These are phyloP conservation scores for Thalassiosira ordinaria DNA, from an alignment of 352 stramenopile genomes.

Conservation along the genomic window DNA sequence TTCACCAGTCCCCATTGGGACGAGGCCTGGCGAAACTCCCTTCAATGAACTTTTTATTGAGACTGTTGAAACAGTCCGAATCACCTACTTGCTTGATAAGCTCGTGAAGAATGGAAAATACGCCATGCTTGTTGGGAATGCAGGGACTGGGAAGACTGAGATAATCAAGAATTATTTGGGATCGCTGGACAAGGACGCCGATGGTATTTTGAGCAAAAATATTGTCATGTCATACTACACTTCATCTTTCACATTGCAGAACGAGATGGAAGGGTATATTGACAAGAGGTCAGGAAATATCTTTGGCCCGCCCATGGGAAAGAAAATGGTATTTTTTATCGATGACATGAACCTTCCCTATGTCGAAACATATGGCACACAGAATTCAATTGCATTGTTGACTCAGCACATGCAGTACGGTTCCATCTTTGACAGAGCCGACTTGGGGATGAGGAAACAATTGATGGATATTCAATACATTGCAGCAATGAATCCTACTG, in stretches of 20 bases:
- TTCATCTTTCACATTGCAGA: slow-evolving; percentile 92
- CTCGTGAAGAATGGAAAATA: slow-evolving; percentile 93
- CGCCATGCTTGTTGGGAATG: slow-evolving; percentile 94
- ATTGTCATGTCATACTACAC: slow-evolving; percentile 99
- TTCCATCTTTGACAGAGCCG: slow-evolving; percentile 94
- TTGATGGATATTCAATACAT: slow-evolving; percentile 97
- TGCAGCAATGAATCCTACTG: slow-evolving; percentile 96
- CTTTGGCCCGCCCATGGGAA: slow-evolving; percentile 94
- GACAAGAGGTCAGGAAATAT: slow-evolving; percentile 95
- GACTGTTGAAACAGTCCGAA: slow-evolving; percentile 94
- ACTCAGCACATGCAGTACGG: slow-evolving; percentile 96
- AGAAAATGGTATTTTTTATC: slow-evolving; percentile 96
- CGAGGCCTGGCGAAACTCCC: slow-evolving; percentile 91
- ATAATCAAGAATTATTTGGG: slow-evolving; percentile 95
- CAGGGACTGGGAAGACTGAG: slow-evolving; percentile 96
- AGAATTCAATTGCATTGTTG: slow-evolving; percentile 94
- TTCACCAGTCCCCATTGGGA: slow-evolving; percentile 90
- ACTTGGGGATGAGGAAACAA: slow-evolving; percentile 96
- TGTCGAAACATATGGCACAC: slow-evolving; percentile 96
- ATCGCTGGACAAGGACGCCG: slow-evolving; percentile 88
- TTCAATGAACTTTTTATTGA: slow-evolving; percentile 97
- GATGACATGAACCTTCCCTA: slow-evolving; percentile 97
- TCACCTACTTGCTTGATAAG: slow-evolving; percentile 94
- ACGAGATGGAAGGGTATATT: slow-evolving; percentile 96
- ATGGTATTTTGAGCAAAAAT: slow-evolving; percentile 94